Percentiles rank a stretch among this genome's conserved stretches.
Evolutionary conservation across 176 grass and related monocot genomes (phyloP).

Genomic region (Oryza brachyantha): DNA sequence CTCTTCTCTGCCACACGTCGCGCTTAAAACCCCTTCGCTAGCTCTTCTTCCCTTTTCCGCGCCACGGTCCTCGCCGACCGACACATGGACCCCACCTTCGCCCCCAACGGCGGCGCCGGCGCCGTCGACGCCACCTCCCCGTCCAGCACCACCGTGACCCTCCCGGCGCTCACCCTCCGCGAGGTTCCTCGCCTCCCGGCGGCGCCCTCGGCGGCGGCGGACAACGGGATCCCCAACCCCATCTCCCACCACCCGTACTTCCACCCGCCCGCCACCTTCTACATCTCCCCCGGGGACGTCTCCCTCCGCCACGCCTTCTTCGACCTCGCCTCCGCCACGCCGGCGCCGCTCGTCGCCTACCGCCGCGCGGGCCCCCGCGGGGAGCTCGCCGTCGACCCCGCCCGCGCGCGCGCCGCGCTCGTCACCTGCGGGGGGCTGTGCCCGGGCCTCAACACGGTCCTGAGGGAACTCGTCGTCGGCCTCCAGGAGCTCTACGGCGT

Average conservation of each 20-base stretch:
- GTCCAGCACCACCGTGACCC: constrained; percentile 34
- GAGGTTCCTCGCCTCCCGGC: constrained; percentile 31
- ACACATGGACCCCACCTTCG: constrained; percentile 44
- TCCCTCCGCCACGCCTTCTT: constrained; percentile 78
- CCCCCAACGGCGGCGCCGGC: constrained; percentile 4
- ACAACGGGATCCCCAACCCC: constrained; percentile 36
- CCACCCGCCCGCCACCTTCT: constrained; percentile 65
- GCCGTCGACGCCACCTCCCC: constrained; percentile 4
- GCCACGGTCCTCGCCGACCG: neutral
- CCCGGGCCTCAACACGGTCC: constrained; percentile 87
- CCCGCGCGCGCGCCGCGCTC: constrained; percentile 61
- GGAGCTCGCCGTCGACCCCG: constrained; percentile 47
- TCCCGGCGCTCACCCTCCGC: constrained; percentile 47
- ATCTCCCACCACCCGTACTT: constrained; percentile 64
- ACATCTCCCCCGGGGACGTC: constrained; percentile 65
- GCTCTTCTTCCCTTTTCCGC: too few relatives aligned
- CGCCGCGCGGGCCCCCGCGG: constrained; percentile 67
- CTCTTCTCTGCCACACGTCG: too few relatives aligned
- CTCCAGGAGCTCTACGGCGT: constrained; percentile 83
- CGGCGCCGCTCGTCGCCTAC: constrained; percentile 54
- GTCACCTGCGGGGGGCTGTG: constrained; percentile 92
- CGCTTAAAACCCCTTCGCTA: too few relatives aligned
- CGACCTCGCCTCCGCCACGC: constrained; percentile 36
- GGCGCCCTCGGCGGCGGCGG: neutral
- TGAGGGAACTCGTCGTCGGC: constrained; percentile 79